Conservation (phyloP, 2,329 filamentous ascomycete genomes). For the Epichloe amarillans region DNA sequence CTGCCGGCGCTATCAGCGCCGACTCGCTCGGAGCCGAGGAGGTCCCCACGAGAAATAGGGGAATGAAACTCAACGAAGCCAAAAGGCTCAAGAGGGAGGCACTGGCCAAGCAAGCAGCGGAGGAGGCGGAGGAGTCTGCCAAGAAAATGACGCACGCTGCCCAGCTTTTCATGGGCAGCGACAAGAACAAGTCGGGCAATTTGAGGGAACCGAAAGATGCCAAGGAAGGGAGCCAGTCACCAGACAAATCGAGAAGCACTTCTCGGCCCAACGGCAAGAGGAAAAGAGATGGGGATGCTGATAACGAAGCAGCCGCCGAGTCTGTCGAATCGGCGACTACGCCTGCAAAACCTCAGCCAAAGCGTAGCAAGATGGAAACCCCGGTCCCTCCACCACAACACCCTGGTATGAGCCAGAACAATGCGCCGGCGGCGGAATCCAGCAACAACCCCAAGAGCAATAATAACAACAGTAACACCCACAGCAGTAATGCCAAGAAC, state of each 20-base stretch:
- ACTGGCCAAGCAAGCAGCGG: constrained; percentile 45
- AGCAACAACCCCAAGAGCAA: constrained; percentile 10
- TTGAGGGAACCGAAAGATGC: constrained; percentile 16
- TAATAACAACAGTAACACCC: background rate
- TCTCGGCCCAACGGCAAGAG: constrained; percentile 27
- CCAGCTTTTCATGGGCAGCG: constrained; percentile 25
- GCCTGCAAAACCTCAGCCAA: constrained; percentile 27
- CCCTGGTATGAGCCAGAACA: constrained; percentile 16
- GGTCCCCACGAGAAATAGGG: constrained; percentile 52
- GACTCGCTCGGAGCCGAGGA: constrained; percentile 46
- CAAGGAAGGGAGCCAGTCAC: constrained; percentile 7
- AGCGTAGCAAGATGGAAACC: constrained; percentile 44
- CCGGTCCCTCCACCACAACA: constrained; percentile 36
- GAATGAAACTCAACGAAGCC: constrained; percentile 67
- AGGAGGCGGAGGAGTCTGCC: constrained; percentile 46
- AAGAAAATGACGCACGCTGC: constrained; percentile 38
- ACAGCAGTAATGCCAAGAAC: constrained; percentile 11
- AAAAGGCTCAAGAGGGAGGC: constrained; percentile 61
- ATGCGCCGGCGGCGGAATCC: constrained; percentile 16
- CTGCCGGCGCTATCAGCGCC: constrained; percentile 46
- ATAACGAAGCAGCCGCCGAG: constrained; percentile 18
- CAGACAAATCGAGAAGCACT: constrained; percentile 16
- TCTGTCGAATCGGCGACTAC: constrained; percentile 12
- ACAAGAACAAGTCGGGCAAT: constrained; percentile 5
- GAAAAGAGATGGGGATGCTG: constrained; percentile 28